phyloP scores from a whole-genome alignment of 176 grass and related monocot genomes.

The Triticum urartu region DNA sequence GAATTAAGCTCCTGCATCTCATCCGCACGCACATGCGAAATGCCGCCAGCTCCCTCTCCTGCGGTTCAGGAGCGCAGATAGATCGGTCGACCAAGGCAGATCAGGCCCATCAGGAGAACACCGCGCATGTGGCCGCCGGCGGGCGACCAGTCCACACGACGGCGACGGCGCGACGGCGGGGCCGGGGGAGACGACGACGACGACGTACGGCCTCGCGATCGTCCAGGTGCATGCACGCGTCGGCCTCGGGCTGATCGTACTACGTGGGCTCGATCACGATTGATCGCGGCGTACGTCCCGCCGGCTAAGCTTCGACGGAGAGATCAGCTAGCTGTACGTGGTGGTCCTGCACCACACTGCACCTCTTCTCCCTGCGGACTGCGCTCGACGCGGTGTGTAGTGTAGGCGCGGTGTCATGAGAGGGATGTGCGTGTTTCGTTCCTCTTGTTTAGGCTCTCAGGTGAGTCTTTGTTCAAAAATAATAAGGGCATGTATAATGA shows the following conservation, averaged over 20 bases:
- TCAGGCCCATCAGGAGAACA: neutral
- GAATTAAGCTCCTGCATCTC: neutral
- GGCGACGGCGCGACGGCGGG: neutral
- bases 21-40: neutral
- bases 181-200: neutral
- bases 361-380: neutral
- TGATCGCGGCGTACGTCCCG: neutral
- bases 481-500: too few relatives aligned
- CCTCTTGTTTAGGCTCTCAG: constrained; percentile 23
- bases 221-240: neutral
- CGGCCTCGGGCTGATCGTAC: neutral
- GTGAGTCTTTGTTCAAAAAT: too few relatives aligned
- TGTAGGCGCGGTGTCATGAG: constrained; percentile 8
- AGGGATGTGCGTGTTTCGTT: constrained; percentile 25
- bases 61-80: neutral
- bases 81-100: neutral
- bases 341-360: neutral
- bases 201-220: neutral
- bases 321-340: too few relatives aligned
- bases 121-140: neutral
- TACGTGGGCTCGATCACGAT: neutral
- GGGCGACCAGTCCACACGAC: neutral
- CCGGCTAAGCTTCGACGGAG: too few relatives aligned
- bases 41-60: neutral
- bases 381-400: constrained; percentile 14